Evolutionary conservation across 805 yeast genomes (phyloP), one percentile per base, ranked within the genome.

Genomic region (Maudiozyma bulderi): DNA sequence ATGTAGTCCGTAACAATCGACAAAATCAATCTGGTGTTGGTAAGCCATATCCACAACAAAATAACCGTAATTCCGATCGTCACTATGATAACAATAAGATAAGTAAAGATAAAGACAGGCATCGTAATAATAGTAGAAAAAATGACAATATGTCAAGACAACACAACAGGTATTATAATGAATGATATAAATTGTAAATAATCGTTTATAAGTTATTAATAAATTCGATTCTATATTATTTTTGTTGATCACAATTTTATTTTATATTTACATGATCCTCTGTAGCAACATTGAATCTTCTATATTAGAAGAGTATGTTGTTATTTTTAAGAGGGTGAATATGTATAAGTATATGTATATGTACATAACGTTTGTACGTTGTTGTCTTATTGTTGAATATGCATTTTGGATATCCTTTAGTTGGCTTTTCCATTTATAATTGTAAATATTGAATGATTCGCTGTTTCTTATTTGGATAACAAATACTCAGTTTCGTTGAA

Each of bases 401-500:
- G 26, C 26, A 20, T 20, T 20, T 20, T 20, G 26, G 26, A 20
- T 20, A 20, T 20, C 26, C 26, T 20, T 20, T 20, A 20, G 4
- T 20, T 20, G 26, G 26, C 26, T 20, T 20, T 20, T 20, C 26
- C 26, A 3, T 20, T 20, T 20, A 20, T 20, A 20, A 20, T 20
- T 20, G 26, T 20, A 20, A 20, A 20, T 20, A 20, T 20, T 20
- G 26, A 20, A 20, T 20, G 26, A 20, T 4, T 20, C 26, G 4
- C 26, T 20, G 26, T 2, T 20, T 20, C 26, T 20, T 43, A 40
- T 38, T 50, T 43, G 26, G 73, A 62, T 47, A 72, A 59, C 50
- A 73, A 54, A 52, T 61, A 68, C 41, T 63, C 72, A 43, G 84
- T 73, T 50, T 78, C 74, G 20, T 71, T 60, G 61, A 66, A 89